Conservation (phyloP, 768 basidiomycete species). For the Paxillus ammoniavirescens region DNA sequence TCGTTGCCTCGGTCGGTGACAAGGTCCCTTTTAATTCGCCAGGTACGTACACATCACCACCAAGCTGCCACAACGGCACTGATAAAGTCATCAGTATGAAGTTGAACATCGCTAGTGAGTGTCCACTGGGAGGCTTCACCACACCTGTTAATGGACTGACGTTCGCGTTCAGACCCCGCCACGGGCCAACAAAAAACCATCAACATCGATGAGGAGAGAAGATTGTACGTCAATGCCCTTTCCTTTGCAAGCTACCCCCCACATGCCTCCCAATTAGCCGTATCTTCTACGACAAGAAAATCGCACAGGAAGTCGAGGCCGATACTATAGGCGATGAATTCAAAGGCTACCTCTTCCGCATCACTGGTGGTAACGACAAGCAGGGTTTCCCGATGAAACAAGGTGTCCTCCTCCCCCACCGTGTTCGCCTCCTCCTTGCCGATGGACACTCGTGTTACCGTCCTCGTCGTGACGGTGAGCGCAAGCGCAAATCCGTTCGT, state of each 20-base stretch:
- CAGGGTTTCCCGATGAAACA: conserved; percentile 99
- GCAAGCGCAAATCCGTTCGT: conserved; percentile 98
- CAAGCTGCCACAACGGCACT: background rate
- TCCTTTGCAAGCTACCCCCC: background rate
- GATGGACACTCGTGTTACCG: conserved; percentile 99
- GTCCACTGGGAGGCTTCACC: conserved; percentile 6
- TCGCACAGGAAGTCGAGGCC: conserved; percentile 90
- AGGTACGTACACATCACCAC: conserved; percentile 16
- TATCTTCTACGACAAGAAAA: conserved; percentile 96
- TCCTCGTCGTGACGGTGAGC: conserved; percentile 86
- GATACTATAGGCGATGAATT: conserved; percentile 94
- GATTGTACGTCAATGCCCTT: conserved; percentile 51
- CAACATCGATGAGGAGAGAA: conserved; percentile 90
- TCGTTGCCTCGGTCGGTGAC: conserved; percentile 46
- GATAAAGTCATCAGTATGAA: conserved; percentile 65
- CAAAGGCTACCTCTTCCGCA: conserved; percentile 94
- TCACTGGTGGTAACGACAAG: conserved; percentile 98
- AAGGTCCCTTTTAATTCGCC: conserved; percentile 30
- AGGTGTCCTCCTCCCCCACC: conserved; percentile 92
- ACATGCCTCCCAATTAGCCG: conserved; percentile 51
- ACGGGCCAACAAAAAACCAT: conserved; percentile 97
- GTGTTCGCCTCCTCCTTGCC: conserved; percentile 89
- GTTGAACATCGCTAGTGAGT: conserved; percentile 94
- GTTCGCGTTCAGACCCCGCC: conserved; percentile 69
- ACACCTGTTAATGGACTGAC: conserved; percentile 8